Percentiles rank a stretch among this genome's conserved stretches.
phyloP scores from a whole-genome alignment of 2,329 filamentous ascomycete species.

The Penicillium oxalicum region DNA sequence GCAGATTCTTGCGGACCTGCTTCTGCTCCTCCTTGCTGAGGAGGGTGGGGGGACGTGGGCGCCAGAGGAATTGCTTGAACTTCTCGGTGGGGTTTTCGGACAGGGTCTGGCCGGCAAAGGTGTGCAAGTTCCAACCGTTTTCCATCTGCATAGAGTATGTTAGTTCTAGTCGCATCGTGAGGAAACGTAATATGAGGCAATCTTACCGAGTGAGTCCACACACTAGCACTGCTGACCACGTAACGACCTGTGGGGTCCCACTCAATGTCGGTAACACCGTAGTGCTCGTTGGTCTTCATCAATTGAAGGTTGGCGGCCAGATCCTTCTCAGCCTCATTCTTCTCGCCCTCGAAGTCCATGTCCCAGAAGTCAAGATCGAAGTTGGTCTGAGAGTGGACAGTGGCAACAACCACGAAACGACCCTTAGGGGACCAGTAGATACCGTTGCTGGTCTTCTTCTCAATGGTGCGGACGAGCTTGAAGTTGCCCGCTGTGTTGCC shows the following conservation, averaged over 20 bases:
- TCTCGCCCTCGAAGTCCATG: slow-evolving; percentile 95
- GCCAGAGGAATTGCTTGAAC: slow-evolving; percentile 97
- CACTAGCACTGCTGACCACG: slow-evolving; percentile 85
- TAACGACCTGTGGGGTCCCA: slow-evolving; percentile 97
- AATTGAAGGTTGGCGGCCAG: slow-evolving; percentile 89
- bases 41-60: slow-evolving; percentile 83
- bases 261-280: slow-evolving; percentile 94
- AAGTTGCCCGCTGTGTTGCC: slow-evolving; percentile 78
- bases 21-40: slow-evolving; percentile 97
- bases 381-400: slow-evolving; percentile 85
- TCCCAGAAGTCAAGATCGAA: slow-evolving; percentile 98
- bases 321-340: slow-evolving; percentile 87
- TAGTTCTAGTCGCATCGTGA: slow-evolving; percentile 17
- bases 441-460: slow-evolving; percentile 99
- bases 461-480: slow-evolving; percentile 87
- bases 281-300: slow-evolving; percentile 91
- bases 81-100: slow-evolving; percentile 90
- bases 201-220: slow-evolving; percentile 91
- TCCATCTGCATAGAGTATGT: slow-evolving; percentile 64
- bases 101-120: slow-evolving; percentile 84
- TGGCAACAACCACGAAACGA: slow-evolving; percentile 89
- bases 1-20: slow-evolving; percentile 93
- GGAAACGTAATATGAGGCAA: slow-evolving; percentile 3
- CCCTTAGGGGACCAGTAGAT: slow-evolving; percentile 99
- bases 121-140: slow-evolving; percentile 97